A percentile compares a stretch with the other conserved stretches of the same genome.
Conservation (phyloP, 768 basidiomycete genomes). For the Coprinopsis strossmayeri region DNA sequence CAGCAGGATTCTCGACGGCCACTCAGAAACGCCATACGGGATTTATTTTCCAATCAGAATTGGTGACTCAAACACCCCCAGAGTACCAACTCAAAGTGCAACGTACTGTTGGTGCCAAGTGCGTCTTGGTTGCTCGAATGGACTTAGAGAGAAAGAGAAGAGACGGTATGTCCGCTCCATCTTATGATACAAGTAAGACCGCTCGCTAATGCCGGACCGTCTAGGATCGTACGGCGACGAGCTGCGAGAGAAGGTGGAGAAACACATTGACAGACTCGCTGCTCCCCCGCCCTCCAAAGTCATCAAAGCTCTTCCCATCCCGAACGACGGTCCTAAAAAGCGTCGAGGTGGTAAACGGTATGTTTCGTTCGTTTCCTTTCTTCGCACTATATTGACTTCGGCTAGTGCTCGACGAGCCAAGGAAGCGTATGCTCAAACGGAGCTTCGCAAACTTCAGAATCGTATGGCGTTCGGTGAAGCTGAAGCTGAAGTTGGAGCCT, state of each 20-base stretch:
- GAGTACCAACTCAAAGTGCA: conserved; percentile 92
- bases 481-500: conserved; percentile 94
- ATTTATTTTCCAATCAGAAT: conserved; percentile 91
- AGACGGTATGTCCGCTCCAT: conserved; percentile 49
- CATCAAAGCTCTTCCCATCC: conserved; percentile 87
- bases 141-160: conserved; percentile 81
- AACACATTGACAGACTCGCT: conserved; percentile 83
- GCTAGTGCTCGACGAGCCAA: conserved; percentile 93
- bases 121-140: conserved; percentile 84
- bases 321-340: conserved; percentile 94
- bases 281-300: conserved; percentile 94
- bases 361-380: conserved; percentile 15
- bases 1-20: conserved; percentile 84
- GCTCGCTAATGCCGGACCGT: neutral
- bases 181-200: no score
- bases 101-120: conserved; percentile 90
- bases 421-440: conserved; percentile 95
- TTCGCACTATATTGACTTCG: neutral
- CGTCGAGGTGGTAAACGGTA: conserved; percentile 92
- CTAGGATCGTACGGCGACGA: conserved; percentile 74
- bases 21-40: conserved; percentile 91
- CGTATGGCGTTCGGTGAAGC: conserved; percentile 93
- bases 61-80: conserved; percentile 77
- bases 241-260: conserved; percentile 85
- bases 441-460: conserved; percentile 94